Conservation (phyloP, 2,329 filamentous ascomycete species). For the Shiraia sp. region DNA sequence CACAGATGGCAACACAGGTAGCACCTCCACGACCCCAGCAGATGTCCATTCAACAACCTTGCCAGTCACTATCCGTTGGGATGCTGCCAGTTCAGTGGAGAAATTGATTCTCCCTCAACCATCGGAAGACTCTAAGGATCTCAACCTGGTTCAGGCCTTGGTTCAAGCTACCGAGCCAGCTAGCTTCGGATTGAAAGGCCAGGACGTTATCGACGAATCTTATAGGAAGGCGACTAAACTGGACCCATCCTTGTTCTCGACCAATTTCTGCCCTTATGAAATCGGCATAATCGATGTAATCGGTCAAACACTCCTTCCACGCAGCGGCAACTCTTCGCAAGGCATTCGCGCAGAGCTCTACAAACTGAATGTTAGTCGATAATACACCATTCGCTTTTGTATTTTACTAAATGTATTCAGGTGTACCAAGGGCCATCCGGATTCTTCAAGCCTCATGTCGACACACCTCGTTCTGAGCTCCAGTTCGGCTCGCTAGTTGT, state of each 20-base stretch:
- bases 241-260: constrained; percentile 52
- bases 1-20: neutral
- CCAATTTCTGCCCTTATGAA: constrained; percentile 57
- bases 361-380: constrained; percentile 55
- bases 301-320: constrained; percentile 52
- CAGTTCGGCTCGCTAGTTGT: constrained; percentile 62
- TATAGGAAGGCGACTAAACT: constrained; percentile 60
- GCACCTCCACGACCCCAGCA: neutral
- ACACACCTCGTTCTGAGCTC: constrained; percentile 54
- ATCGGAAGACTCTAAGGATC: neutral
- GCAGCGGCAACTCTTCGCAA: constrained; percentile 4
- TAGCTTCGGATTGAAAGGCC: constrained; percentile 51
- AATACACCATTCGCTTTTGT: neutral
- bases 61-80: constrained; percentile 13
- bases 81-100: constrained; percentile 2
- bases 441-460: constrained; percentile 57
- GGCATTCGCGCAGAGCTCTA: constrained; percentile 59
- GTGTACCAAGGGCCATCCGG: constrained; percentile 58
- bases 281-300: constrained; percentile 58
- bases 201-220: constrained; percentile 56
- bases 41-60: neutral
- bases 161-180: constrained; percentile 46
- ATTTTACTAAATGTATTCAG: constrained; percentile 31
- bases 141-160: constrained; percentile 3
- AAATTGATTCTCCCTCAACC: constrained; percentile 5